phyloP scores from a whole-genome alignment of 129 eudicot genomes.

The Flaveria ramosissima region DNA sequence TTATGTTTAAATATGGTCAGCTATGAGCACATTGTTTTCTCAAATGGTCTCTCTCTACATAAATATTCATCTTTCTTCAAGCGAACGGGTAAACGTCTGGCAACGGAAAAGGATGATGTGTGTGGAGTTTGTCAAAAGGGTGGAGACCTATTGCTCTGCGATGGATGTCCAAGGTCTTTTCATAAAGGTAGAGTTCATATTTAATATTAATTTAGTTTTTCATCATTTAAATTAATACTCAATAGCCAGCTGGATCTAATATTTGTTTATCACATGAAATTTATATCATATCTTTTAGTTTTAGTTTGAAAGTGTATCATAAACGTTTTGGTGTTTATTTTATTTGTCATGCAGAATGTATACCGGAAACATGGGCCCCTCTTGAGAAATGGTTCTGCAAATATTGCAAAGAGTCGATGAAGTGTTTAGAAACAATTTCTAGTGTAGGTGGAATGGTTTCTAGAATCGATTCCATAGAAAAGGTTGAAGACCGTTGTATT shows the following conservation, averaged over 20 bases:
- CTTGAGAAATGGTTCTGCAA: conserved; percentile 75
- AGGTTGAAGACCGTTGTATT: conserved; percentile 54
- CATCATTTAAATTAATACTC: background rate
- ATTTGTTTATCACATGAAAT: background rate
- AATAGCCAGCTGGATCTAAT: background rate
- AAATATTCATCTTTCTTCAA: conserved; percentile 48
- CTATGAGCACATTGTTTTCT: conserved; percentile 60
- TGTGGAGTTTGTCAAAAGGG: conserved; percentile 59
- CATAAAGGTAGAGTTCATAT: conserved; percentile 55
- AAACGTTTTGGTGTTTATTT: conserved; percentile 7
- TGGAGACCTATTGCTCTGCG: conserved; percentile 68
- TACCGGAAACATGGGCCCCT: conserved; percentile 39
- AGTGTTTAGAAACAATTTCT: conserved; percentile 36
- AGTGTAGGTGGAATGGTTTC: background rate
- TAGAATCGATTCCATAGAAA: conserved; percentile 38
- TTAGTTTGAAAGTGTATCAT: background rate
- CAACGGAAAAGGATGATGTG: conserved; percentile 53
- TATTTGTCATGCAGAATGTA: conserved; percentile 55
- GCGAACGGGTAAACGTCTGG: conserved; percentile 35
- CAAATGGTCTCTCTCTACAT: conserved; percentile 86
- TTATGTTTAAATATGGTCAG: conserved; percentile 36
- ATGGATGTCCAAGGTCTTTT: conserved; percentile 84
- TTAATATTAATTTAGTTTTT: background rate
- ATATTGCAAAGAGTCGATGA: conserved; percentile 53
- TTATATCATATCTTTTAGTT: background rate